Conservation (phyloP, 768 basidiomycete species). For the Sporobolomyces roseus region DNA sequence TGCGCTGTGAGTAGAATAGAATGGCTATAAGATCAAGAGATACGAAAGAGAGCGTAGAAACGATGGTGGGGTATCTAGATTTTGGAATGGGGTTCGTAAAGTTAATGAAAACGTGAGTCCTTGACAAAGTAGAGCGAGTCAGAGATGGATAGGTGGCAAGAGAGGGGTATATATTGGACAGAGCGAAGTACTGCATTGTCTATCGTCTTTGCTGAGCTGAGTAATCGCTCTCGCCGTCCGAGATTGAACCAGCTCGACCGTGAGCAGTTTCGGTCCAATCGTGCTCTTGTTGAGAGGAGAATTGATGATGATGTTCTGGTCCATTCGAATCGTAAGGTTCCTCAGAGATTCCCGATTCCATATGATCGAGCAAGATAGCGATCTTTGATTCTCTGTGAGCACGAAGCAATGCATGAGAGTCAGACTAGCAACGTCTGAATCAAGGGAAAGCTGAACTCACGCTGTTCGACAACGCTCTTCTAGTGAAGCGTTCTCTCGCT, state of each 20-base stretch:
- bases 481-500: constrained; percentile 66
- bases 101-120: too few species aligned
- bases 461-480: constrained; percentile 38
- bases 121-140: too few species aligned
- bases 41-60: neutral
- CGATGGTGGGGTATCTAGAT: too few species aligned
- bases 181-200: neutral
- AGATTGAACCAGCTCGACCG: constrained; percentile 9
- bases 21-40: neutral
- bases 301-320: neutral
- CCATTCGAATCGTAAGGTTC: constrained; percentile 14
- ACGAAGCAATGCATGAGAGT: too few species aligned
- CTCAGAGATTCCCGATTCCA: constrained; percentile 52
- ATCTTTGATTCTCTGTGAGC: constrained; percentile 58
- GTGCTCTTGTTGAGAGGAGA: constrained; percentile 11
- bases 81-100: too few species aligned
- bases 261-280: constrained; percentile 1
- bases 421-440: neutral
- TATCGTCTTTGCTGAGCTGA: neutral
- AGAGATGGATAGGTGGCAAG: too few species aligned
- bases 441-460: constrained; percentile 4
- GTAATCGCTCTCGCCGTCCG: constrained; percentile 9
- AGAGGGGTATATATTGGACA: neutral
- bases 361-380: constrained; percentile 71
- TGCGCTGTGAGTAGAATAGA: too few species aligned